Conservation (phyloP, 1,284 basidiomycete genomes). For the Sporisorium reilianum region DNA sequence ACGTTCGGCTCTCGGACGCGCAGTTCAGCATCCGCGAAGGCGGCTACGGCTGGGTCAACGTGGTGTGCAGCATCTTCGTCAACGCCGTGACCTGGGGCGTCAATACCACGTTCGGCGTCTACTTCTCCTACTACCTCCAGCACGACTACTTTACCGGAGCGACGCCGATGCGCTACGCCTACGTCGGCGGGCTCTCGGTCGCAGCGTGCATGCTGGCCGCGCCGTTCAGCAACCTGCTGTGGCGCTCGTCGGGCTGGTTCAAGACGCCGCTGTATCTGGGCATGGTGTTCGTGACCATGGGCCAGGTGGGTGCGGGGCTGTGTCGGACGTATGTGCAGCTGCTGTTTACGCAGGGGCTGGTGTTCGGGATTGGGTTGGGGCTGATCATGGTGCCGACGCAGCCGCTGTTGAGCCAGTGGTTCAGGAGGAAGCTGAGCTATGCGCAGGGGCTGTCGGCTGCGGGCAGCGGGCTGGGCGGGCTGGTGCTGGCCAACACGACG, state of each 20-base stretch:
- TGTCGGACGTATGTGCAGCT: conserved; percentile 52
- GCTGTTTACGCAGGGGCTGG: conserved; percentile 54
- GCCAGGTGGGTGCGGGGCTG: conserved; percentile 47
- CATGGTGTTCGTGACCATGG: conserved; percentile 46
- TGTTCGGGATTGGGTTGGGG: conserved; percentile 56
- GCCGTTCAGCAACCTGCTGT: conserved; percentile 70
- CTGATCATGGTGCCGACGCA: conserved; percentile 54
- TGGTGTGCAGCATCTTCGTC: conserved; percentile 64
- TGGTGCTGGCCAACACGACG: conserved; percentile 45
- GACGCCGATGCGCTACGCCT: conserved; percentile 70
- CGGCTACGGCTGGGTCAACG: conserved; percentile 71
- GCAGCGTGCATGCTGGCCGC: conserved; percentile 68
- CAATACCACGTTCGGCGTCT: conserved; percentile 72
- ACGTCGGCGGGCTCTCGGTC: conserved; percentile 70
- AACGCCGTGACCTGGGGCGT: conserved; percentile 69
- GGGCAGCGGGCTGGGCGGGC: conserved; percentile 36
- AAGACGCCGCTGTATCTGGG: conserved; percentile 68
- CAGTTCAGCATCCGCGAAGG: conserved; percentile 68
- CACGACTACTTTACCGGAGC: conserved; percentile 70
- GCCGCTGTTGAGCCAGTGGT: conserved; percentile 48
- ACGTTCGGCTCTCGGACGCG: conserved; percentile 37
- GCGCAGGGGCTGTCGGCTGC: conserved; percentile 33
- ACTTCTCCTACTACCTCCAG: conserved; percentile 70
- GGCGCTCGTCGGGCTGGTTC: conserved; percentile 63
- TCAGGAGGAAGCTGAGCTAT: conserved; percentile 31